These are phyloP conservation scores for Pseudoneurospora amorphoporcata DNA, from an alignment of 495 filamentous ascomycete species.

Conservation along the genomic window DNA sequence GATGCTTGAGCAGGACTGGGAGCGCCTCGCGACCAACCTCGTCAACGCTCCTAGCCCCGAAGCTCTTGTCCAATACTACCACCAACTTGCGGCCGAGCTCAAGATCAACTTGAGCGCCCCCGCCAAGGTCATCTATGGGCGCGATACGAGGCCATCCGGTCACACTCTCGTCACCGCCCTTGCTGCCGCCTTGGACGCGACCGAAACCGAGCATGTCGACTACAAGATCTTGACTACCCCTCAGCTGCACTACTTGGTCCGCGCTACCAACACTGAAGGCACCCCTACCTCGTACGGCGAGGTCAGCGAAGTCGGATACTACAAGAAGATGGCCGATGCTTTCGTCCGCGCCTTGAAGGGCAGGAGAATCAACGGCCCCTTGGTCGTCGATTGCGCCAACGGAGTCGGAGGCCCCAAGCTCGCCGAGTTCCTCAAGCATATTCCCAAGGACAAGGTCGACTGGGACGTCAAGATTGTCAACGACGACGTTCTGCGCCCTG, in stretches of 20 bases:
- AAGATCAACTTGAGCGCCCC: slow-evolving; percentile 61
- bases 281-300: slow-evolving; percentile 77
- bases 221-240: slow-evolving; percentile 86
- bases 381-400: slow-evolving; percentile 93
- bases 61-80: slow-evolving; percentile 63
- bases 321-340: slow-evolving; percentile 75
- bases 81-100: slow-evolving; percentile 56
- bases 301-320: slow-evolving; percentile 83
- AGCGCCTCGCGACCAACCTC: slow-evolving; percentile 72
- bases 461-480: slow-evolving; percentile 82
- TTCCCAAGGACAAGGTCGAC: slow-evolving; percentile 53
- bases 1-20: slow-evolving; percentile 94
- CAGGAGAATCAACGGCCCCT: slow-evolving; percentile 53
- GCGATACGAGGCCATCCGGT: slow-evolving; percentile 89
- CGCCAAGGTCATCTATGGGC: slow-evolving; percentile 76
- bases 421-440: slow-evolving; percentile 71
- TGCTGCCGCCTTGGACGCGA: slow-evolving; percentile 63
- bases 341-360: slow-evolving; percentile 73
- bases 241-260: slow-evolving; percentile 91
- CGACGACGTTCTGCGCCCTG: slow-evolving; percentile 79
- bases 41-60: slow-evolving; percentile 73
- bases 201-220: slow-evolving; percentile 63
- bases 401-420: slow-evolving; percentile 93
- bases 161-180: slow-evolving; percentile 70
- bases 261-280: slow-evolving; percentile 84